Conservation (phyloP, 768 basidiomycete species). For the Collybia nuda region DNA sequence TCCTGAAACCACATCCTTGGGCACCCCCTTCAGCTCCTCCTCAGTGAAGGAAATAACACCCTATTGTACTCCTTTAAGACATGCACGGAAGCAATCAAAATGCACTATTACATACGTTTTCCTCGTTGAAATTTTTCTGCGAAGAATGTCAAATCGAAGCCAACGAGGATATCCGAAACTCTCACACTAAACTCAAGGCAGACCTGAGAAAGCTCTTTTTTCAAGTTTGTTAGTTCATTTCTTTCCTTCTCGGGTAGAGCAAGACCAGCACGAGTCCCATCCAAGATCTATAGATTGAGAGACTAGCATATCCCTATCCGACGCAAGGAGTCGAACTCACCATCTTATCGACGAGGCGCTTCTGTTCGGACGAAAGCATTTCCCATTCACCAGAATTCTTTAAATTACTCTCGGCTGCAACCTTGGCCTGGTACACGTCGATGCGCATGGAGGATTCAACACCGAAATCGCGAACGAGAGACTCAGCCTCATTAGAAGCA, state of each 20-base stretch:
- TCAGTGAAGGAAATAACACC: conserved; percentile 61
- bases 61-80: conserved; percentile 29
- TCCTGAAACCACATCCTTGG: conserved; percentile 75
- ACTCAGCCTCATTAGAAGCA: conserved; percentile 74
- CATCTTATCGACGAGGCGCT: conserved; percentile 81
- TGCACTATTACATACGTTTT: conserved; percentile 56
- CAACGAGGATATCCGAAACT: conserved; percentile 5
- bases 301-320: not conserved
- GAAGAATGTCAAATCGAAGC: not conserved
- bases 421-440: conserved; percentile 77
- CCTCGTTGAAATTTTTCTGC: conserved; percentile 89
- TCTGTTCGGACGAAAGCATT: conserved; percentile 62
- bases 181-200: conserved; percentile 80
- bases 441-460: conserved; percentile 81
- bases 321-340: conserved; percentile 20
- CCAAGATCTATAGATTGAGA: conserved; percentile 46
- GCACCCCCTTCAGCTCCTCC: conserved; percentile 80
- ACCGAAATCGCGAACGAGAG: conserved; percentile 64
- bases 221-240: conserved; percentile 52
- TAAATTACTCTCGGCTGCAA: conserved; percentile 67
- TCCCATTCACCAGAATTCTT: conserved; percentile 62
- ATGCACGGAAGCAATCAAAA: not conserved
- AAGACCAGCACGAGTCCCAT: conserved; percentile 79
- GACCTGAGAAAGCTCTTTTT: conserved; percentile 75
- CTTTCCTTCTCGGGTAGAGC: conserved; percentile 66